phyloP scores from a whole-genome alignment of 257 asterid genomes.

The Cinchona pubescens region DNA sequence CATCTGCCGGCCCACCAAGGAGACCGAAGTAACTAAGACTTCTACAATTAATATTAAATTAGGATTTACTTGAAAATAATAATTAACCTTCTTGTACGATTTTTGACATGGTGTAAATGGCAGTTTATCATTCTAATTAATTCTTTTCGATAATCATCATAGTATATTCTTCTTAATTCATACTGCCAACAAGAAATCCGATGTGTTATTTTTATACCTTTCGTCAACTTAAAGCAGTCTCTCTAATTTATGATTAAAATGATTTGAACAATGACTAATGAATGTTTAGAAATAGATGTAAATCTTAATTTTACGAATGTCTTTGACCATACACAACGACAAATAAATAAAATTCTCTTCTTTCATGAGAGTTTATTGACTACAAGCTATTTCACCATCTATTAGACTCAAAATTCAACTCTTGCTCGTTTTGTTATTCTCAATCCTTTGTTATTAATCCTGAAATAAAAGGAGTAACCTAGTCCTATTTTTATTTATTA shows the following conservation, averaged over 20 bases:
- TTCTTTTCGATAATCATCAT: constrained; percentile 6
- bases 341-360: too few species aligned
- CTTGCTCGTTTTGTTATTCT: too few species aligned
- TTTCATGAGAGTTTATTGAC: too few species aligned
- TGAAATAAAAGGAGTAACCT: too few species aligned
- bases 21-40: background rate
- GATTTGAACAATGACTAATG: background rate
- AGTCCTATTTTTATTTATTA: too few species aligned
- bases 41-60: too few species aligned
- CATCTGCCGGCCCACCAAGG: constrained; percentile 19
- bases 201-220: background rate
- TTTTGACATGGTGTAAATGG: constrained; percentile 14
- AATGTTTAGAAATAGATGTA: too few species aligned
- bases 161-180: background rate
- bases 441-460: too few species aligned
- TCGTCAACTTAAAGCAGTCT: background rate
- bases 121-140: background rate
- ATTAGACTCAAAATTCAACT: too few species aligned
- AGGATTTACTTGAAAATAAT: too few species aligned
- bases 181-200: constrained; percentile 11
- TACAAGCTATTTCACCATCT: too few species aligned
- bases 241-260: background rate
- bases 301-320: too few species aligned
- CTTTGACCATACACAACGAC: background rate
- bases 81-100: background rate